Evolutionary conservation across 768 basidiomycete species (phyloP), one percentile per base, ranked within the genome.

Genomic region (Boletus rubroflammeus): DNA sequence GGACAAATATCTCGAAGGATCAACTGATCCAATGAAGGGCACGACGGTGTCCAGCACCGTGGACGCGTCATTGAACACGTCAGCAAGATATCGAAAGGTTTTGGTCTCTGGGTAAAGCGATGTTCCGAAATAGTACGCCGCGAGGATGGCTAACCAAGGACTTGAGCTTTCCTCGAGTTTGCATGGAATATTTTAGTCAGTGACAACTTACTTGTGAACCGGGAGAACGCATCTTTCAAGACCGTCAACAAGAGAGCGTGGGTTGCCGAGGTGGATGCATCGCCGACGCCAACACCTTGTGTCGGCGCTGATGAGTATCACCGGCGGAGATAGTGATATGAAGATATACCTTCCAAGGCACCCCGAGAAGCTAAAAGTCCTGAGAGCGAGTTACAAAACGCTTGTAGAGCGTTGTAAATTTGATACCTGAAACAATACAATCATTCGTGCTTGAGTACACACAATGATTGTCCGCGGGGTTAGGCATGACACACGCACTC

Each of bases 61-160:
- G 4, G 84, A 76, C 0, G 74, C 67, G 55, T 88, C 85, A 55
- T 86, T 87, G 56, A 85, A 71, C 14, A 86, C 73, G 59, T 88
- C 86, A 0, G 85, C 86, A 25, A 85, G 73, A 46, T 86, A 73
- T 14, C 86, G 80, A 58, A 85, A 88, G 0, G 76, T 82, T 66
- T 88, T 89, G 1, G 84, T 83, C 70, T 89, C 86, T 5, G 86
- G 83, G 31, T 77, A 81, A 4, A 88, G 76, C 0, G 80, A 82
- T 0, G 85, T 81, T 2, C 86, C 85, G 19, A 87, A 70, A 39
- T 76, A 72, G 62, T 85, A 84, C 1, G 82, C 86, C 4, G 76
- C 80, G 7, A 81, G 57, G 42, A 89, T 86, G 8, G 86, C 86
- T 87, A 32, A 55, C 7, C 47, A 36, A 28, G n/a, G 28, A 21